Evolutionary conservation across 148 eudicot genomes (phyloP), one percentile per base, ranked within the genome.

Genomic region (Rhododendron vialii): DNA sequence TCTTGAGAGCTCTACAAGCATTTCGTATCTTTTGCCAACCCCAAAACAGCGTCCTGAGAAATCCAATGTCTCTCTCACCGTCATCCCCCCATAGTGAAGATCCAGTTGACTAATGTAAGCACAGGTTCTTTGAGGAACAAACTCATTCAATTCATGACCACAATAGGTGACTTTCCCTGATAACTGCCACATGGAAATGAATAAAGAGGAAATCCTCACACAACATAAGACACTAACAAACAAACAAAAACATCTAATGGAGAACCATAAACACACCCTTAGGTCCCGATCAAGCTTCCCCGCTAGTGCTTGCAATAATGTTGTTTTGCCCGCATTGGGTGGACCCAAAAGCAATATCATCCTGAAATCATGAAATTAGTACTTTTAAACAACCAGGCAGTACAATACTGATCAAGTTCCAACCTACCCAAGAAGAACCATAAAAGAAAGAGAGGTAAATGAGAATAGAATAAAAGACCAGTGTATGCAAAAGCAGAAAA

Each of bases 81-180:
- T 91, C 91, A 91, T 86, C 81, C 89, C 93, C 28, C 91, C 93
- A 55, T 91, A 89, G 76, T 91, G 93, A 86, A 91, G 91, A 85
- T 91, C 93, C 82, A 89, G 83, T 57, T 91, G 93, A 81, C 93
- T 86, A 28, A 91, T 91, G 67, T 91, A 91, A 22, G 91, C 89
- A 85, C 87, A 89, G 38, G 93, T 89, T 50, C 91, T 91, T 82
- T 88, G 93, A 77, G 91, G 90, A n/a, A 91, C 59, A 36, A 91
- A 91, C 69, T 91, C 93, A 1, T 28, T 50, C 87, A 91, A 47
- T 77, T 89, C 90, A 24, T 91, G 91, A 35, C 93, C 93, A 85
- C 93, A 91, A 33, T 91, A 89, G 22, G 88, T 91, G 55, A 91
- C 67, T 36, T 85, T 83, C 35, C 91, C 93, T 50, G 76, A 69